A percentile compares a stretch with the other conserved stretches of the same genome.
Conservation (phyloP, 2,329 filamentous ascomycete genomes). For the Fusarium compactum region DNA sequence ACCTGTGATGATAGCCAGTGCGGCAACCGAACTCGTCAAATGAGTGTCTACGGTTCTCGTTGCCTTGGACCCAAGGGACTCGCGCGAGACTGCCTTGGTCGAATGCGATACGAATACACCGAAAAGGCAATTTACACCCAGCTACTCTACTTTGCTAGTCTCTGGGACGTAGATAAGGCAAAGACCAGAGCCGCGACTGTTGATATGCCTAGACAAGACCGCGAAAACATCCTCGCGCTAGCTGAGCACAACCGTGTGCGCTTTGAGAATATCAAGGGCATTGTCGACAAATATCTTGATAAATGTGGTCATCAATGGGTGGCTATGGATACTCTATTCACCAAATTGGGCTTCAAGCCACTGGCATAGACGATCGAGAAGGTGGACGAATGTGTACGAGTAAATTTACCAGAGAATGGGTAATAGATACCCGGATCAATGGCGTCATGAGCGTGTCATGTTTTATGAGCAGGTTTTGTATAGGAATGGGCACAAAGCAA, state of each 20-base stretch:
- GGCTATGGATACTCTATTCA: constrained; percentile 90
- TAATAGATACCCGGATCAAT: constrained; percentile 14
- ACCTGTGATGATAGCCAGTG: constrained; percentile 91
- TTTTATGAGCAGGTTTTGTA: constrained; percentile 7
- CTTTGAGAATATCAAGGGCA: constrained; percentile 80
- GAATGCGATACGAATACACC: constrained; percentile 87
- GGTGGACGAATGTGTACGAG: background rate
- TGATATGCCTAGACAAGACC: constrained; percentile 64
- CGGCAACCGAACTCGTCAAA: constrained; percentile 86
- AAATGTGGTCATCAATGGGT: constrained; percentile 95
- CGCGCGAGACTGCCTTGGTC: constrained; percentile 84
- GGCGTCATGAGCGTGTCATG: constrained; percentile 29
- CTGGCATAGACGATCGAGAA: constrained; percentile 19
- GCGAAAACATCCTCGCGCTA: constrained; percentile 75
- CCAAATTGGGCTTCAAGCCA: constrained; percentile 69
- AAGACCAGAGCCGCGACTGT: constrained; percentile 63
- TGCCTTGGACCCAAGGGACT: constrained; percentile 90
- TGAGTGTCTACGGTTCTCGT: constrained; percentile 90
- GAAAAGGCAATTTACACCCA: constrained; percentile 97
- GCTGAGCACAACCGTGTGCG: constrained; percentile 85
- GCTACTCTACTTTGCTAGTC: constrained; percentile 83
- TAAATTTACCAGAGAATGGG: background rate
- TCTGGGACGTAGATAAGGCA: constrained; percentile 93
- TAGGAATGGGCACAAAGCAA: constrained; percentile 1
- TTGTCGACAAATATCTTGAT: constrained; percentile 86